A percentile compares a stretch with the other conserved stretches of the same genome.
phyloP scores from a whole-genome alignment of 441 rosid species.

The Codiaeum variegatum region DNA sequence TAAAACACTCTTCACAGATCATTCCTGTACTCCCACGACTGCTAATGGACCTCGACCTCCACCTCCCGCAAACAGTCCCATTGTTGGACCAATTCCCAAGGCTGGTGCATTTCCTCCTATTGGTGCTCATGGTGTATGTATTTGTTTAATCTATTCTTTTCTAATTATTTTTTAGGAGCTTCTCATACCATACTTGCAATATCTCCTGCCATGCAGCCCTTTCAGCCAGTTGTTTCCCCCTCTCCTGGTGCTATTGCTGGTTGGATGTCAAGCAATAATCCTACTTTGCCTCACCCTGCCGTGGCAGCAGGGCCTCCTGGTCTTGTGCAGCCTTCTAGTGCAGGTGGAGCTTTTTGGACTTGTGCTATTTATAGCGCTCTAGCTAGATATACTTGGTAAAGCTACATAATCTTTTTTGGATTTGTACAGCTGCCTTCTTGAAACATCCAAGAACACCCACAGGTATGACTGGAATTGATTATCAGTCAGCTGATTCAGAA shows the following conservation, averaged over 20 bases:
- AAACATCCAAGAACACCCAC: slow-evolving; percentile 72
- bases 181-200: slow-evolving; percentile 9
- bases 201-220: slow-evolving; percentile 39
- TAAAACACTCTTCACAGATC: slow-evolving; percentile 63
- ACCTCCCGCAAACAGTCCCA: slow-evolving; percentile 41
- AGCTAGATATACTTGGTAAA: slow-evolving; percentile 6
- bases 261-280: slow-evolving; percentile 51
- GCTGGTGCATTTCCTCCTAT: slow-evolving; percentile 54
- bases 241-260: slow-evolving; percentile 51
- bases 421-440: slow-evolving; percentile 41
- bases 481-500: slow-evolving; percentile 65
- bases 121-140: slow-evolving; percentile 55
- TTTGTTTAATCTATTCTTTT: slow-evolving; percentile 8
- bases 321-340: slow-evolving; percentile 42
- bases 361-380: neutral
- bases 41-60: slow-evolving; percentile 60
- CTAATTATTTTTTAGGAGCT: neutral
- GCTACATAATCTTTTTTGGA: slow-evolving; percentile 7
- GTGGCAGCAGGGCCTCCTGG: slow-evolving; percentile 45
- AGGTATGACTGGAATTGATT: slow-evolving; percentile 59
- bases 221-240: slow-evolving; percentile 53
- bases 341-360: slow-evolving; percentile 29
- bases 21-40: slow-evolving; percentile 41
- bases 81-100: slow-evolving; percentile 54
- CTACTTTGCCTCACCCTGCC: slow-evolving; percentile 49